Conservation (phyloP, 2,329 filamentous ascomycete genomes). For the Fusarium ramigenum region DNA sequence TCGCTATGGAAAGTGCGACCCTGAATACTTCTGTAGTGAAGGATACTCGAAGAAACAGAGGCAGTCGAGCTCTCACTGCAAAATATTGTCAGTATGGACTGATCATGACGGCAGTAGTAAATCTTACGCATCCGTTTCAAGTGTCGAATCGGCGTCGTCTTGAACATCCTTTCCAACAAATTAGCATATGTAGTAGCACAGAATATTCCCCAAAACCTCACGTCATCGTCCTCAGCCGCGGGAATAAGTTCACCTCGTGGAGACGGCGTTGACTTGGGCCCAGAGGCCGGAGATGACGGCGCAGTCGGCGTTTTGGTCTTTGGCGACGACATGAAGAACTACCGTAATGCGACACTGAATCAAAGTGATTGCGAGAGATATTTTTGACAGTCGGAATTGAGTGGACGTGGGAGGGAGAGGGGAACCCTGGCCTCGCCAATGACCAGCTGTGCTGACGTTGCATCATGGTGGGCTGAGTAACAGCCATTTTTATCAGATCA, state of each 20-base stretch:
- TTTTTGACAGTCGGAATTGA: not conserved
- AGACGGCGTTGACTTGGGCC: not conserved
- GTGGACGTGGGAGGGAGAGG: not conserved
- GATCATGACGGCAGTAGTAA: fast-evolving
- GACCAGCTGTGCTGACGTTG: not conserved
- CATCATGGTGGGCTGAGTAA: not conserved
- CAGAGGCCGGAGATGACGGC: not conserved
- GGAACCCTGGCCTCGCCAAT: not conserved
- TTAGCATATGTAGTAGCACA: not conserved
- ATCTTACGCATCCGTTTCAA: not conserved
- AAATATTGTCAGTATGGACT: fast-evolving
- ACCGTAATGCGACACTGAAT: fast-evolving
- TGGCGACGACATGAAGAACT: not conserved
- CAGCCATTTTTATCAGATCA: not conserved
- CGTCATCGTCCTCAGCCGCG: not conserved
- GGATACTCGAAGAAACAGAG: slow-evolving; percentile 18
- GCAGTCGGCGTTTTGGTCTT: not conserved
- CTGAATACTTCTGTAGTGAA: slow-evolving; percentile 17
- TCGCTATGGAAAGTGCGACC: slow-evolving; percentile 26
- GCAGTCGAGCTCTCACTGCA: slow-evolving; percentile 16
- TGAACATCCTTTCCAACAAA: not conserved
- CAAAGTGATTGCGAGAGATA: not conserved
- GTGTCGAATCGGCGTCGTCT: not conserved
- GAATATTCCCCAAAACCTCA: fast-evolving
- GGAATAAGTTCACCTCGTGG: not conserved